Evolutionary conservation across 2,329 filamentous ascomycete species (phyloP).

Genomic region (Neofusicoccum parvum): DNA sequence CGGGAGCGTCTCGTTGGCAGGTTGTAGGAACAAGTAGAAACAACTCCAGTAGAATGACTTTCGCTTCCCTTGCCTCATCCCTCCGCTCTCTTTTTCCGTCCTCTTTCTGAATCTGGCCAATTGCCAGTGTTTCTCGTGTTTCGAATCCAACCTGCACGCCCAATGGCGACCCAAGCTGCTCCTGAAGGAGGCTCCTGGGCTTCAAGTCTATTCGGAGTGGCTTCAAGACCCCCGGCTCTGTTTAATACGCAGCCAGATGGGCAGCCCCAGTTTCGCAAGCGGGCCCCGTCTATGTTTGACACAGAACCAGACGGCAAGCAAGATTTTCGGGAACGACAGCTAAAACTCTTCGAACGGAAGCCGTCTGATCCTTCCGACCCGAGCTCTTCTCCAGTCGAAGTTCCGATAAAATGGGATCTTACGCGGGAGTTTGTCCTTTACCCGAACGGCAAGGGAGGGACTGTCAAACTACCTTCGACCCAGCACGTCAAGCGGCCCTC

Average conservation of each 20-base stretch:
- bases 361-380: background rate
- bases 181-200: background rate
- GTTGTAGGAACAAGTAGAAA: background rate
- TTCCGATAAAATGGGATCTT: background rate
- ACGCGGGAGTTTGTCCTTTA: background rate
- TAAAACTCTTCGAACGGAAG: background rate
- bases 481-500: background rate
- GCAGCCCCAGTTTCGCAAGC: background rate
- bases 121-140: background rate
- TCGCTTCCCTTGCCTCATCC: background rate
- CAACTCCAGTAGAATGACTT: background rate
- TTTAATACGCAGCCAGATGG: background rate
- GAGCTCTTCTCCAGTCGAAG: background rate
- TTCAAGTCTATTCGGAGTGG: background rate
- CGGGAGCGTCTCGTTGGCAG: background rate
- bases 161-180: background rate
- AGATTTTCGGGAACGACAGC: background rate
- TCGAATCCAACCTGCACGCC: background rate
- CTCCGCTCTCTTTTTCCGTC: background rate
- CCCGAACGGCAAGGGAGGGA: background rate
- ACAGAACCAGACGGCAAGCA: background rate
- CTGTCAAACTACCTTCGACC: background rate
- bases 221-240: background rate
- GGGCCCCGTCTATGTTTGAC: background rate
- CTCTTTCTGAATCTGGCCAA: background rate